A percentile compares a stretch with the other conserved stretches of the same genome.
Evolutionary conservation across 768 basidiomycete species (phyloP).

Genomic region (Punctularia strigosozonata): DNA sequence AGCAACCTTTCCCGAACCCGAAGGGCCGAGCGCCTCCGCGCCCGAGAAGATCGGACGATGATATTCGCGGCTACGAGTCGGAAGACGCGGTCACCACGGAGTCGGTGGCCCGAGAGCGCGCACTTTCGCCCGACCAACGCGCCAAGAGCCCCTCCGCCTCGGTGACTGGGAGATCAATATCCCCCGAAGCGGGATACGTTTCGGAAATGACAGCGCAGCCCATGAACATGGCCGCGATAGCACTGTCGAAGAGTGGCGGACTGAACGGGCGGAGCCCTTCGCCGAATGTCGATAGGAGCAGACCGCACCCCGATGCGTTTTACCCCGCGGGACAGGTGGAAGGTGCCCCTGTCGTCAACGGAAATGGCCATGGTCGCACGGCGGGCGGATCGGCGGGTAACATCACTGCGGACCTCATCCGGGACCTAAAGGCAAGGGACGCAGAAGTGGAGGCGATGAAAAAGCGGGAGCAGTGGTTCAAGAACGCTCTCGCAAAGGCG

Average conservation of each 20-base stretch:
- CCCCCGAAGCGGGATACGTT: conserved; percentile 28
- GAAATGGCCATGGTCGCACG: conserved; percentile 32
- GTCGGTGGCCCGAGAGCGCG: conserved; percentile 27
- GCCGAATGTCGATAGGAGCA: conserved; percentile 40
- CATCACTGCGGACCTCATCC: conserved; percentile 61
- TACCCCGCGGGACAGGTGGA: conserved; percentile 27
- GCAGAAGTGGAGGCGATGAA: conserved; percentile 65
- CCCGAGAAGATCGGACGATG: conserved; percentile 32
- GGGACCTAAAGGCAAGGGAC: conserved; percentile 76
- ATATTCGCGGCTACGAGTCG: conserved; percentile 41
- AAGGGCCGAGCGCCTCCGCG: conserved; percentile 44
- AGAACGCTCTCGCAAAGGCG: conserved; percentile 65
- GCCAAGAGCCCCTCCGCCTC: conserved; percentile 47
- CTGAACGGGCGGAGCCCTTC: conserved; percentile 43
- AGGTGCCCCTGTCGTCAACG: conserved; percentile 36
- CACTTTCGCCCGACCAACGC: conserved; percentile 47
- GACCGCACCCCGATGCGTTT: conserved; percentile 51
- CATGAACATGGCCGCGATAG: conserved; percentile 42
- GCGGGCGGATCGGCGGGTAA: conserved; percentile 48
- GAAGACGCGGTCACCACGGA: conserved; percentile 39
- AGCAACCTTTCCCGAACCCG: conserved; percentile 23
- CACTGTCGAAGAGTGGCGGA: conserved; percentile 37
- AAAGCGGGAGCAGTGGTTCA: conserved; percentile 80
- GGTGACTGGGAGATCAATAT: conserved; percentile 39
- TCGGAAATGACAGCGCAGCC: conserved; percentile 24